Base-by-base conservation (phyloP, 2,329 filamentous ascomycete species). In the Pyricularia grisea region DNA sequence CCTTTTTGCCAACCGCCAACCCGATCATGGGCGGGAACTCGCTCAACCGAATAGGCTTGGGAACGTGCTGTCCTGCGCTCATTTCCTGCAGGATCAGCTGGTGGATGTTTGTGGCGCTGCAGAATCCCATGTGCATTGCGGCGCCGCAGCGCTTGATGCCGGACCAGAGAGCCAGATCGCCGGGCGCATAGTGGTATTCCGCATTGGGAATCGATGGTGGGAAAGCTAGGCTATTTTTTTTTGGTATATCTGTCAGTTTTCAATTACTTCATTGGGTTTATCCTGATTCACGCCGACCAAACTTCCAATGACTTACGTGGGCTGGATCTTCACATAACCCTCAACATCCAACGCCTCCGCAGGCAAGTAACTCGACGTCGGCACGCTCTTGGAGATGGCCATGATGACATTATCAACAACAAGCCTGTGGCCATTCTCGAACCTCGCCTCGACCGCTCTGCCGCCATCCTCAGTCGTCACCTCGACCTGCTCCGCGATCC, bases 61-160 rank as follows among this genome's bases (percentile, higher is more conserved):
- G 82, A 55, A 76, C 74, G 23, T 73, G 76, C n/a, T 27, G 58
- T 12, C 58, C 58, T 28, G 75, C 78, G 0, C 78, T 76, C 28
- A 79, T 72, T 67, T 81, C 76, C 68, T 79, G 74, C 64, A 87
- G 76, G 75, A 91, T 87, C 28, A 82, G 79, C 78, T 90, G 85
- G 78, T 91, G 85, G 68, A 91, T 84, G 75, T 94, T 94, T 68
- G 84, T 78, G 7, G 87, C 90, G 3, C 86, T 85, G 71, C 85
- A 82, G 74, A 88, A 86, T 55, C 91, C 92, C 82, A 89, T 88
- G 74, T 91, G 86, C 85, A 94, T 92, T 42, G 92, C 92, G 20
- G 83, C 86, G 28, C 92, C 91, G 73, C 89, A 92, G 64, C 92
- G 89, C 81, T 93, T 94, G 80, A 94, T 93, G 63, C 91, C 91